Evolutionary conservation across 2,329 filamentous ascomycete genomes (phyloP).

Genomic region (Fusarium sulawesiense): DNA sequence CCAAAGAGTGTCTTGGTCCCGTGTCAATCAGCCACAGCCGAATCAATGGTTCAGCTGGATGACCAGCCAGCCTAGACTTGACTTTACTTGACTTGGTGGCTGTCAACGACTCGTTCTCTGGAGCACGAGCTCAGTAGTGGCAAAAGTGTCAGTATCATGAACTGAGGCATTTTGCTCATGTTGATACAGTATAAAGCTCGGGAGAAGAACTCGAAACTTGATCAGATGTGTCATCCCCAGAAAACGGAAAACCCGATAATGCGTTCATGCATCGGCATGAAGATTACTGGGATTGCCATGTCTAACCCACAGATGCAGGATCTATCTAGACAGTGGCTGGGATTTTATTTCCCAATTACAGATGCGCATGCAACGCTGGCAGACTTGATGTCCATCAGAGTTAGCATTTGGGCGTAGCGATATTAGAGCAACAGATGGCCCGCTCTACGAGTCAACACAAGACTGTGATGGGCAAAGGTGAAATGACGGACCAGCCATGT

Average conservation of each 20-base stretch:
- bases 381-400: constrained; percentile 5
- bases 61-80: constrained; percentile 1
- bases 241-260: constrained; percentile 22
- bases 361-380: constrained; percentile 25
- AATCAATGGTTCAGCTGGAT: constrained; percentile 21
- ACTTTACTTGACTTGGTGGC: background rate
- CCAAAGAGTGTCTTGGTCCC: constrained; percentile 29
- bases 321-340: constrained; percentile 21
- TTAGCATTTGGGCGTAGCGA: constrained; percentile 20
- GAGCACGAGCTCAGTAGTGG: constrained; percentile 13
- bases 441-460: constrained; percentile 44
- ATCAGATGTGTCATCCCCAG: constrained; percentile 27
- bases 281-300: constrained; percentile 25
- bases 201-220: constrained; percentile 8
- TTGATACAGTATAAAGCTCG: background rate
- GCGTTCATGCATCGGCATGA: constrained; percentile 43
- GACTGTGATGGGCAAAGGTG: constrained; percentile 28
- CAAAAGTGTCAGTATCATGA: background rate
- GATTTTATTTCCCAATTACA: constrained; percentile 16
- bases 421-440: constrained; percentile 31
- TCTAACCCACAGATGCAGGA: constrained; percentile 33
- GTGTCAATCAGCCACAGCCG: constrained; percentile 18
- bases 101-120: background rate
- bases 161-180: background rate
- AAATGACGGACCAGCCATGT: constrained; percentile 34